These are phyloP conservation scores for Leptographium radiaticola DNA, from an alignment of 2,329 filamentous ascomycete genomes.

Conservation along the genomic window DNA sequence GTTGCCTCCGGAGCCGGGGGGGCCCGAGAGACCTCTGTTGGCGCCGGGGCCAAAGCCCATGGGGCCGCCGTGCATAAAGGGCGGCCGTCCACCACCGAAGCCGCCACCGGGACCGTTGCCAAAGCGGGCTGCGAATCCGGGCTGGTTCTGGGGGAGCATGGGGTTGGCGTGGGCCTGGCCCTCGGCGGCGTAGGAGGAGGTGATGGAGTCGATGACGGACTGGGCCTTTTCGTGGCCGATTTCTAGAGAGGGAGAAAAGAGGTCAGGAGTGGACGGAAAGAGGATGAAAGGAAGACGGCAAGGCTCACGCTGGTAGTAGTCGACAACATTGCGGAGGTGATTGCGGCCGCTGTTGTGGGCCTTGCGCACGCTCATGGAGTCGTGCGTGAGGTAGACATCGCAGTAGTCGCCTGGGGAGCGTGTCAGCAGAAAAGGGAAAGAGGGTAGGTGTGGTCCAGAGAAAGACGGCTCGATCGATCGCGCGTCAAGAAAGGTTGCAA, in stretches of 20 bases:
- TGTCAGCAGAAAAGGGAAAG: neutral
- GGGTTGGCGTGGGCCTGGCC: slow-evolving; percentile 79
- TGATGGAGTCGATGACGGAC: slow-evolving; percentile 96
- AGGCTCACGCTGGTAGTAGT: slow-evolving; percentile 84
- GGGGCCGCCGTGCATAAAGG: neutral
- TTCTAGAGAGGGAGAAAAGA: slow-evolving; percentile 36
- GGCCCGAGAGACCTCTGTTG: neutral
- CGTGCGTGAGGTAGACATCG: slow-evolving; percentile 99
- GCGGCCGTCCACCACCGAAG: slow-evolving; percentile 1
- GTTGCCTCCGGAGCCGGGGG: slow-evolving; percentile 15
- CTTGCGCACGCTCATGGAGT: slow-evolving; percentile 99
- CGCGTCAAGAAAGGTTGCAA: no score
- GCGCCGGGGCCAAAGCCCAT: neutral
- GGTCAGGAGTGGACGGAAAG: neutral
- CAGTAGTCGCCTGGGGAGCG: slow-evolving; percentile 67
- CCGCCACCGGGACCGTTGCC: slow-evolving; percentile 25
- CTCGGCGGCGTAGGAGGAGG: slow-evolving; percentile 81
- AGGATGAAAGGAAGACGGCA: neutral
- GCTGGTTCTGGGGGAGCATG: slow-evolving; percentile 61
- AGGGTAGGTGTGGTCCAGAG: no score
- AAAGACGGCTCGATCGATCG: no score
- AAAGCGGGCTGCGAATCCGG: slow-evolving; percentile 24
- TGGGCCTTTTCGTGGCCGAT: slow-evolving; percentile 98
- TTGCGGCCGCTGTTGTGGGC: slow-evolving; percentile 95
- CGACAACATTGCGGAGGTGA: slow-evolving; percentile 91